Evolutionary conservation across 108 stramenopile species (phyloP), one percentile per base, ranked within the genome.

Genomic region (Epipyxis sp.): DNA sequence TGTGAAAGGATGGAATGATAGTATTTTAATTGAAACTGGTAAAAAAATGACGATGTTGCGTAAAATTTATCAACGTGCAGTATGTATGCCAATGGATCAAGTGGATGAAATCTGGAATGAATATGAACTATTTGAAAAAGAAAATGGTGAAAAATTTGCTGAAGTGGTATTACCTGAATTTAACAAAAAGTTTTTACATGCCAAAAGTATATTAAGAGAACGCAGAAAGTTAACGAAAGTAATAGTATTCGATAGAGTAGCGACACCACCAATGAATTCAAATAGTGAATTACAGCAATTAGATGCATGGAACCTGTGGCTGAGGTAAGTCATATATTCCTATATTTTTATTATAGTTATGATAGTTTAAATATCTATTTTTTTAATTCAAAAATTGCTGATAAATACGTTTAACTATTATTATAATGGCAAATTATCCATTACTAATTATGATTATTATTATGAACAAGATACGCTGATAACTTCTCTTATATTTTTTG

Each of bases 241-340:
- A 16, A 10, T 74, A 10, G 13, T 42, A 10, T 27, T 74, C 44
- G 50, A 74, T 37, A 37, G 71, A 16, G 3, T 74, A 10, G 71
- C 71, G 3, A 37, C 42, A 37, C 71, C 71, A 10, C 32, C 71
- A 10, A 6, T 32, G 25, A 57, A 42, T 42, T 10, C 32, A 10
- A 30, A 10, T 13, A 32, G 41, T 6, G 71, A 74, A 42, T 27
- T 74, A 42, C 71, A 74, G 71, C 71, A 74, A 42, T 37, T 74
- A 27, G 71, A 74, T 16, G 41, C 42, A 10, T 74, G 71, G 71
- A 74, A 32, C 50, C n/a, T 3, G 13, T 74, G 35, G 32, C 20
- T 74, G 71, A 6, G n/a, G 13, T 74, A 34, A n/a, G n/a, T n/a
- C n/a, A n/a, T n/a, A n/a, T n/a, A n/a, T n/a, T n/a, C n/a, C n/a